Percentiles rank a stretch among this genome's conserved stretches.
Evolutionary conservation across 2,329 filamentous ascomycete genomes (phyloP).

Genomic region (Moelleriella libera): DNA sequence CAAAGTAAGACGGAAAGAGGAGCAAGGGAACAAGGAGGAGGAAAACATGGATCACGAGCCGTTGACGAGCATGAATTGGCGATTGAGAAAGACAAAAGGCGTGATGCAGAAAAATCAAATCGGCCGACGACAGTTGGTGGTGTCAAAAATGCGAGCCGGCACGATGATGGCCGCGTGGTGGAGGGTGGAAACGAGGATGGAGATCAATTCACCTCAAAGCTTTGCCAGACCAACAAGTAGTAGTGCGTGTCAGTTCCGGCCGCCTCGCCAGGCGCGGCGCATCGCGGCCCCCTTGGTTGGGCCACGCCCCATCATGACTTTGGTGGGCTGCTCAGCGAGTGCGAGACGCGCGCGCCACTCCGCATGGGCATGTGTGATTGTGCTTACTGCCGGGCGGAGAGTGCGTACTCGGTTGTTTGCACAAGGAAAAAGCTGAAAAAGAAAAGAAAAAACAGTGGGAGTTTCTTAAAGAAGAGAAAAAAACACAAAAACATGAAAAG

Average conservation of each 20-base stretch:
- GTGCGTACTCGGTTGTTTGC: no score
- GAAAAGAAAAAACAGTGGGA: no score
- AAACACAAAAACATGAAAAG: no score
- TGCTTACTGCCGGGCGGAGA: no score
- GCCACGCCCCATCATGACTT: slow-evolving; percentile 8
- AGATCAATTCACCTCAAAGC: neutral
- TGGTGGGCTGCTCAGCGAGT: neutral
- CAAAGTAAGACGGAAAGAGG: neutral
- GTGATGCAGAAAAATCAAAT: neutral
- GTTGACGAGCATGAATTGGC: no score
- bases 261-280: slow-evolving; percentile 3
- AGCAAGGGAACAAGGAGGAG: neutral
- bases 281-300: slow-evolving; percentile 6
- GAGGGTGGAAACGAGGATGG: neutral
- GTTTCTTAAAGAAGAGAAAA: no score
- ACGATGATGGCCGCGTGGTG: no score
- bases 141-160: no score
- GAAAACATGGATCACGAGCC: neutral
- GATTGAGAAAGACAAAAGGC: neutral
- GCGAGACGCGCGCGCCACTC: no score
- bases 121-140: no score
- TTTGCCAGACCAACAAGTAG: neutral
- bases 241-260: slow-evolving; percentile 3
- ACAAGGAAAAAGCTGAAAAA: no score
- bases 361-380: no score